These are phyloP conservation scores for Herpetomonas samuelpessoai DNA, from an alignment of 208 protist genomes.

Conservation along the genomic window DNA sequence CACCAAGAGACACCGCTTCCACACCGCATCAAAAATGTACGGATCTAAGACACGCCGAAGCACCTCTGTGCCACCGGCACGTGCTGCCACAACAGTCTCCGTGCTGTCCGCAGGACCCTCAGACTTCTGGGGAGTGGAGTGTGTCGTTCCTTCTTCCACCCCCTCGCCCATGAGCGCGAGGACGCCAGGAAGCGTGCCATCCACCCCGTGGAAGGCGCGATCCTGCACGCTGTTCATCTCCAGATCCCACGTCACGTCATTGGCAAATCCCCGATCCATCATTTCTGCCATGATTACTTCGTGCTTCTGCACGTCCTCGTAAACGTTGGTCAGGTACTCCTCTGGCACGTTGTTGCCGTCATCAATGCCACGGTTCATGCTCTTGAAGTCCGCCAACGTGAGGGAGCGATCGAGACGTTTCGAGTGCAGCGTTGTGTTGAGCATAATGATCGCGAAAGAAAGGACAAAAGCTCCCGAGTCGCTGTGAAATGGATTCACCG, in stretches of 20 bases:
- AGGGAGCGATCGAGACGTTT: constrained; percentile 93
- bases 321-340: constrained; percentile 88
- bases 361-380: constrained; percentile 97
- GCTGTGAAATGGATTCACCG: constrained; percentile 81
- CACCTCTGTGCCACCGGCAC: background rate
- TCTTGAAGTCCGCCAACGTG: constrained; percentile 91
- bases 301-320: constrained; percentile 90
- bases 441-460: constrained; percentile 98
- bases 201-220: background rate
- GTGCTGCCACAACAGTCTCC: background rate
- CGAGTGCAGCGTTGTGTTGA: constrained; percentile 98
- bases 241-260: constrained; percentile 80
- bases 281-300: constrained; percentile 93
- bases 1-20: constrained; percentile 47
- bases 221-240: constrained; percentile 41
- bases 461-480: constrained; percentile 92
- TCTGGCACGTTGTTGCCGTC: constrained; percentile 88
- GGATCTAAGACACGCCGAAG: constrained; percentile 20
- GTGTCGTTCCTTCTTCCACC: constrained; percentile 10
- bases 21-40: constrained; percentile 54
- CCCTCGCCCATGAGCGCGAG: constrained; percentile 1
- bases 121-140: constrained; percentile 9
- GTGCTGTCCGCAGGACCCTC: background rate
- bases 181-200: constrained; percentile 6
- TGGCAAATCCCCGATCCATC: constrained; percentile 72